Percentiles rank a stretch among this genome's conserved stretches.
Evolutionary conservation across 208 protist species (phyloP).

Genomic region (Leishmania tarentolae): DNA sequence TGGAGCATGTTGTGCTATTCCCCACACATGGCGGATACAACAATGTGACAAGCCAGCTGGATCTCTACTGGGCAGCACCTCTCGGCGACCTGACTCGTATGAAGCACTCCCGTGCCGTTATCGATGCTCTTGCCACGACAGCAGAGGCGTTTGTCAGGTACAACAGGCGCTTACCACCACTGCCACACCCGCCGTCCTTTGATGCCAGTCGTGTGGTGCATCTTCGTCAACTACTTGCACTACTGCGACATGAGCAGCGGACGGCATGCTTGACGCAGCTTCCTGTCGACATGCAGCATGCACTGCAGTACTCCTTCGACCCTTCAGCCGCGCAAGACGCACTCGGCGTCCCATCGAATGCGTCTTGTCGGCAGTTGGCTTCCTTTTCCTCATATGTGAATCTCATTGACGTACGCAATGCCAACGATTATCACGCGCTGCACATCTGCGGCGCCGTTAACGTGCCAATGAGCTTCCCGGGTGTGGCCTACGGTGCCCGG

Average conservation of each 20-base stretch:
- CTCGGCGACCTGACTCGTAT: conserved; percentile 58
- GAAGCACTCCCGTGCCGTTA: conserved; percentile 54
- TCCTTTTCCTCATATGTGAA: conserved; percentile 28
- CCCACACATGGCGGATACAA: conserved; percentile 82
- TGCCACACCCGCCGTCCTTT: conserved; percentile 63
- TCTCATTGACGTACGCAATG: conserved; percentile 62
- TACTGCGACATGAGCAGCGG: not conserved
- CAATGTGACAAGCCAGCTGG: conserved; percentile 77
- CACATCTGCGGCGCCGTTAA: conserved; percentile 64
- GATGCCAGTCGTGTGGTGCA: conserved; percentile 51
- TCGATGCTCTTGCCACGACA: conserved; percentile 42
- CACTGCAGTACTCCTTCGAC: conserved; percentile 15
- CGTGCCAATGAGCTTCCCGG: conserved; percentile 80
- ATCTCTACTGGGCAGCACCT: conserved; percentile 74
- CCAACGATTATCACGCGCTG: conserved; percentile 46
- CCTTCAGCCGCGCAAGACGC: conserved; percentile 6
- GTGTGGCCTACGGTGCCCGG: conserved; percentile 63
- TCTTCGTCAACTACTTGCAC: conserved; percentile 29
- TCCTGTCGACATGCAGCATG: conserved; percentile 12
- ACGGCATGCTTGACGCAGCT: conserved; percentile 4
- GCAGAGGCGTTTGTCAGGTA: conserved; percentile 41
- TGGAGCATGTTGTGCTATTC: conserved; percentile 61
- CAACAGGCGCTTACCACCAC: conserved; percentile 43
- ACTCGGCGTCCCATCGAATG: not conserved
- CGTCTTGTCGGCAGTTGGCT: not conserved